Evolutionary conservation across 768 basidiomycete species (phyloP), one percentile per base, ranked within the genome.

Genomic region (Termitomyces sp.): DNA sequence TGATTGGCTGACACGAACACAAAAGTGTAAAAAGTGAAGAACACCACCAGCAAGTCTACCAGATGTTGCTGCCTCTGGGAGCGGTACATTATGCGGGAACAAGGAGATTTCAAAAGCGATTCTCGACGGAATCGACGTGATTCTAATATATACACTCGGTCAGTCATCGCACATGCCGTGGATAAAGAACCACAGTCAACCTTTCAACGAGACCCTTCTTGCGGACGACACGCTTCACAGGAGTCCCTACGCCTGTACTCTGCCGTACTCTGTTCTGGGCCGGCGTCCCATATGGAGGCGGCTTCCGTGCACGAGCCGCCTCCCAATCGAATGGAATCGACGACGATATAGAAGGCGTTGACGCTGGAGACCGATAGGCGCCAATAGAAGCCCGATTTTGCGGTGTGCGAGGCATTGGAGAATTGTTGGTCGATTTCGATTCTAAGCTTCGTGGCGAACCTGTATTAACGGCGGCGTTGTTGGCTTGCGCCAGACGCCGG

Each of bases 321-420:
- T 89, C 86, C 91, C 91, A 93, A 72, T 94, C 91, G 64, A 94
- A 94, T 0, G 91, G 88, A 9, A 79, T 70, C 7, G 87, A 86
- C 1, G 88, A 85, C 5, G 90, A 89, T 46, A 88, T 76, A 3
- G 91, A 92, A 4, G 88, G 84, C 0, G 86, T 84, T 2, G 79
- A 71, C 35, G 81, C 82, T 3, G 80, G 89, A 10, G 80, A 88
- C 41, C 85, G 76, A 68, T 84, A 69, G 63, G 77, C 63, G 60
- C 79, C 76, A 63, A 86, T 75, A 32, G 82, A 80, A 60, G 67
- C 72, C 67, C 66, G 80, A 72, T 64, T 75, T n/a, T 69, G 71
- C 6, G 81, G 79, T 2, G 78, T 79, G 5, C 72, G 68, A 2
- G 78, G 70, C 12, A 68, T 59, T 5, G 66, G 60, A 32, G 63